Evolutionary conservation across 169 alveolate species (phyloP).

Genomic region (Plasmodium knowlesi): DNA sequence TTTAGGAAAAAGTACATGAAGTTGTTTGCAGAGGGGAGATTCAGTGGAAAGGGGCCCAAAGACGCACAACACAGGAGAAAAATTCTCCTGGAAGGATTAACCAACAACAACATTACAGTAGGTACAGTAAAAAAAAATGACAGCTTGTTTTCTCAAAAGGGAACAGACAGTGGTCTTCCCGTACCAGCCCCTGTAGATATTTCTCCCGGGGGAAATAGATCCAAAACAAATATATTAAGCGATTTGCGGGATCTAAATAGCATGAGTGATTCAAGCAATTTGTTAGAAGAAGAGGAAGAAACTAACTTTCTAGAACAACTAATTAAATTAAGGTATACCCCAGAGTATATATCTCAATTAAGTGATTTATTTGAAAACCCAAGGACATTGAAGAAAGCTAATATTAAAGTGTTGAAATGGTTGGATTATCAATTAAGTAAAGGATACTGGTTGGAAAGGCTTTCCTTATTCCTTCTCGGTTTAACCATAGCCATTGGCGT

Average conservation of each 20-base stretch:
- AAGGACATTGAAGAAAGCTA: conserved; percentile 70
- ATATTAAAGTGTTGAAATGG: conserved; percentile 79
- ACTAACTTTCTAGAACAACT: conserved; percentile 40
- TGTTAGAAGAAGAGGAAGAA: conserved; percentile 8
- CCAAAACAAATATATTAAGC: not conserved
- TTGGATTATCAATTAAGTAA: conserved; percentile 63
- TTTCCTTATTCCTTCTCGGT: conserved; percentile 81
- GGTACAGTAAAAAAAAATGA: not conserved
- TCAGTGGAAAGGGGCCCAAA: not conserved
- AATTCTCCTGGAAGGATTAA: not conserved
- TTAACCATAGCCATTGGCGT: conserved; percentile 83
- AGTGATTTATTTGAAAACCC: conserved; percentile 84
- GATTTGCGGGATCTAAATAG: conserved; percentile 39
- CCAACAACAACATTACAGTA: not conserved
- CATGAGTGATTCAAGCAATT: conserved; percentile 19
- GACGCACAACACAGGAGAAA: not conserved
- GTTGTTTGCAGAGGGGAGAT: not conserved
- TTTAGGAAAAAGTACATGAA: not conserved
- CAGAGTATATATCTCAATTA: conserved; percentile 80
- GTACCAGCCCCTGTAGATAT: not conserved
- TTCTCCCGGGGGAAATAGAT: not conserved
- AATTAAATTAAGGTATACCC: conserved; percentile 79
- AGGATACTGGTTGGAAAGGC: conserved; percentile 83
- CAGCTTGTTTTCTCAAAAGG: not conserved
- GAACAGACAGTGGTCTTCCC: not conserved